phyloP scores from a whole-genome alignment of 768 basidiomycete genomes.

The Hygrophorus pudorinus region DNA sequence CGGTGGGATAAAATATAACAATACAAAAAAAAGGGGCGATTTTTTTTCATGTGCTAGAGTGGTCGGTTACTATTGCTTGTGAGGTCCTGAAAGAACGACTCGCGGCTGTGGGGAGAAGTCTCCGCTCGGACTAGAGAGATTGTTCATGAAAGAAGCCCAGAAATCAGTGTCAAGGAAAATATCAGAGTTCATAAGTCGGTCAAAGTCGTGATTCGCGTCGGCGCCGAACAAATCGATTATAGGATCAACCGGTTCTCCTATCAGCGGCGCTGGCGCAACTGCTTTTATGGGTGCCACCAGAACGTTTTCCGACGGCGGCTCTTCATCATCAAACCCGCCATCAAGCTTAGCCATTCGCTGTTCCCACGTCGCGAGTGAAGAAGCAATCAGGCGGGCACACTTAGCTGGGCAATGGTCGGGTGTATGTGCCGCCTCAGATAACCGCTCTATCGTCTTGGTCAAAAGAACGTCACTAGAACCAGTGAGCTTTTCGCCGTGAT shows the following conservation, averaged over 20 bases:
- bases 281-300: neutral
- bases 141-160: constrained; percentile 32
- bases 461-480: constrained; percentile 30
- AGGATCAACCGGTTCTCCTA: neutral
- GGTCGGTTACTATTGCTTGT: too few species aligned
- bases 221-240: neutral
- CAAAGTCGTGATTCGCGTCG: neutral
- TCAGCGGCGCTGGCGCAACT: neutral
- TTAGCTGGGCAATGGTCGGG: constrained; percentile 31
- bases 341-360: constrained; percentile 12
- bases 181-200: constrained; percentile 15
- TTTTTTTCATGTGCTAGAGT: too few species aligned
- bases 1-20: too few species aligned
- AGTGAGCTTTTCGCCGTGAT: constrained; percentile 21
- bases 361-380: constrained; percentile 20
- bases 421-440: constrained; percentile 24
- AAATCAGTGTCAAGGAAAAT: constrained; percentile 33
- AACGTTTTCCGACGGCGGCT: constrained; percentile 3
- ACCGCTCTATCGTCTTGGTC: constrained; percentile 22
- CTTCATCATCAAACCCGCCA: constrained; percentile 12
- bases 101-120: neutral
- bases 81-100: neutral
- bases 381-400: constrained; percentile 31
- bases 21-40: too few species aligned
- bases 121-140: constrained; percentile 12